phyloP scores from a whole-genome alignment of 768 basidiomycete genomes.

The Lyophyllum shimeji region DNA sequence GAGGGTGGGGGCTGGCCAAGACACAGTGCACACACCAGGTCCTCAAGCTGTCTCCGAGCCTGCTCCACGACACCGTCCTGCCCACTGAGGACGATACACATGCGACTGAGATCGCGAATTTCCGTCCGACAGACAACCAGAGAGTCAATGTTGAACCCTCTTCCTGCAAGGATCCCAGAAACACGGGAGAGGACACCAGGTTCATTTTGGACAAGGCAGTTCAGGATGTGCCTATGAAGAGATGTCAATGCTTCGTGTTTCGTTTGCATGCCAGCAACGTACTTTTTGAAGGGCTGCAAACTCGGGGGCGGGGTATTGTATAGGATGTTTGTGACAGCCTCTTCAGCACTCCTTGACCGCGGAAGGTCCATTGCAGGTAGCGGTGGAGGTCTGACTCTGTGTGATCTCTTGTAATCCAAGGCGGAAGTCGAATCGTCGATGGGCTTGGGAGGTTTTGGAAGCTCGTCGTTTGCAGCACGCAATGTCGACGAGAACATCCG shows the following conservation, averaged over 20 bases:
- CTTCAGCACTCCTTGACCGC: conserved; percentile 81
- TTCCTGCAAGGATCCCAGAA: conserved; percentile 93
- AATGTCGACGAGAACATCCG: conserved; percentile 40
- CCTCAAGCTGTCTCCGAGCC: conserved; percentile 92
- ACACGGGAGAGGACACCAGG: conserved; percentile 99
- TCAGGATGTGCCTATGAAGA: conserved; percentile 78
- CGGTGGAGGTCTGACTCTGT: conserved; percentile 74
- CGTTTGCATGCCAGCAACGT: conserved; percentile 22
- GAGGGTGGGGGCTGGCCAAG: background rate
- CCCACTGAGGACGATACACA: conserved; percentile 96
- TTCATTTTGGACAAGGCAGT: conserved; percentile 99
- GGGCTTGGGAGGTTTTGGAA: conserved; percentile 72
- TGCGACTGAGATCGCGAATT: conserved; percentile 93
- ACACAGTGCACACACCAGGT: conserved; percentile 64
- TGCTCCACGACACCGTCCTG: conserved; percentile 99
- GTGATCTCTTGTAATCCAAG: conserved; percentile 83
- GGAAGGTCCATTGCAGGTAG: conserved; percentile 87
- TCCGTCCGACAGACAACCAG: conserved; percentile 98
- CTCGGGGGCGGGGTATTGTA: conserved; percentile 96
- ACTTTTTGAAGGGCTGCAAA: conserved; percentile 92
- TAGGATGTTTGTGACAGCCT: conserved; percentile 95
- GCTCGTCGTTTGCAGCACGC: conserved; percentile 30
- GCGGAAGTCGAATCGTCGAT: conserved; percentile 95
- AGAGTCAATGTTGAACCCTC: conserved; percentile 99
- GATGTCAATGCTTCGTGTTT: conserved; percentile 1